Conservation (phyloP, 2,329 filamentous ascomycete species). For the Cordyceps militaris region DNA sequence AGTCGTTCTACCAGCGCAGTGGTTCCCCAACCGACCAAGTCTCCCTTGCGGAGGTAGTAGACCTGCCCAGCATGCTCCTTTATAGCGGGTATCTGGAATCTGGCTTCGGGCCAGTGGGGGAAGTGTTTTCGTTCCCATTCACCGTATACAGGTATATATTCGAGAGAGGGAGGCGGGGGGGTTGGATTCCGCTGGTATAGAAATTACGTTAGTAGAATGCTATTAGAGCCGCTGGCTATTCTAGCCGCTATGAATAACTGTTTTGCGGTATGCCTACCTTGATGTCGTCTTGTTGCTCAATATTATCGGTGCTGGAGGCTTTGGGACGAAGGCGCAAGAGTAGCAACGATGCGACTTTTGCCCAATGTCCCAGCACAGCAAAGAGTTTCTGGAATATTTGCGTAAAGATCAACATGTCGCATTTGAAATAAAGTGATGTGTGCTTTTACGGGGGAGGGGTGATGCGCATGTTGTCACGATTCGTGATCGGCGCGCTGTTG, state of each 20-base stretch:
- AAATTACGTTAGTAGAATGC: not conserved
- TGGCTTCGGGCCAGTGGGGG: conserved; percentile 18
- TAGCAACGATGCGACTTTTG: not conserved
- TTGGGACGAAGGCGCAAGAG: not conserved
- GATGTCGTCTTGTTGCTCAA: not conserved
- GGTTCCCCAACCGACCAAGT: conserved; percentile 14
- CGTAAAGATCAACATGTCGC: not conserved
- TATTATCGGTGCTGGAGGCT: not conserved
- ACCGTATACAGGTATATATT: conserved; percentile 17
- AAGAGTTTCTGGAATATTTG: not conserved
- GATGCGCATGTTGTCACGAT: not conserved
- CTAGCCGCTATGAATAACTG: not conserved
- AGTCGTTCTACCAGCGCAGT: conserved; percentile 20
- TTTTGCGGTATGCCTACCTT: conserved; percentile 1
- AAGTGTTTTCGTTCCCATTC: conserved; percentile 17
- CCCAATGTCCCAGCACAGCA: not conserved
- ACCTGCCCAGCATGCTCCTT: conserved; percentile 15
- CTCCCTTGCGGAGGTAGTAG: conserved; percentile 20
- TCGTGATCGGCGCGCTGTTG: not conserved
- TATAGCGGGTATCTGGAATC: conserved; percentile 17
- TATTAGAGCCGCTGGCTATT: too few species aligned
- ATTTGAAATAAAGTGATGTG: not conserved
- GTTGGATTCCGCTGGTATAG: not conserved
- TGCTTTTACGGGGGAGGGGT: not conserved
- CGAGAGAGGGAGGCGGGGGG: not conserved